These are phyloP conservation scores for Jackrogersella minutella DNA, from an alignment of 495 filamentous ascomycete genomes.

Conservation along the genomic window DNA sequence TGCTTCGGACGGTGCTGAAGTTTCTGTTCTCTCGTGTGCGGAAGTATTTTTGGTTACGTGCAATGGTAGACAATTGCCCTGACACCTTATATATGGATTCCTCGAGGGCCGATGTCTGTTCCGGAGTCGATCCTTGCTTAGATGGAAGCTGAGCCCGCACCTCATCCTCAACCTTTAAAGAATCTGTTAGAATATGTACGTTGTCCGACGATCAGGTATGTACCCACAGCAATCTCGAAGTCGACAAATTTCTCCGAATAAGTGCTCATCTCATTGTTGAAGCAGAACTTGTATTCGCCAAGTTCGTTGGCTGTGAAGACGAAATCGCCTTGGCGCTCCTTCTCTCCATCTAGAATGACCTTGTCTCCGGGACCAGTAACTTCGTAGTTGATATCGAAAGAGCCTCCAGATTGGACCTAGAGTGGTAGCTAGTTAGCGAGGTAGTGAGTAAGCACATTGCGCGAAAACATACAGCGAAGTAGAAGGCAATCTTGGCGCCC, in stretches of 20 bases:
- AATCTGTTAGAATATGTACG: background rate
- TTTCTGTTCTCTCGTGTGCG: slow-evolving; percentile 98
- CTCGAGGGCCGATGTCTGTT: slow-evolving; percentile 90
- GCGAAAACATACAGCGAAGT: slow-evolving; percentile 83
- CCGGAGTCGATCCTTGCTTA: slow-evolving; percentile 88
- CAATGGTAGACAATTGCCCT: slow-evolving; percentile 92
- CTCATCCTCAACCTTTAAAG: slow-evolving; percentile 88
- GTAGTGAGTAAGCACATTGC: background rate
- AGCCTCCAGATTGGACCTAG: slow-evolving; percentile 94
- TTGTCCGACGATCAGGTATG: background rate
- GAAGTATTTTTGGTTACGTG: slow-evolving; percentile 99
- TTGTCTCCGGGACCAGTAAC: slow-evolving; percentile 85
- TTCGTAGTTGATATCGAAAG: slow-evolving; percentile 93
- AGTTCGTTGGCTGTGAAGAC: slow-evolving; percentile 93
- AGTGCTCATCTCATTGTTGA: slow-evolving; percentile 98
- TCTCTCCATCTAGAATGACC: slow-evolving; percentile 83
- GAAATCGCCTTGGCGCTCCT: slow-evolving; percentile 96
- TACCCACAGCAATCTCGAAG: slow-evolving; percentile 92
- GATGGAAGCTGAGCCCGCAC: slow-evolving; percentile 80
- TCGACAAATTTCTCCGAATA: slow-evolving; percentile 98
- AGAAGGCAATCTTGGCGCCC: slow-evolving; percentile 93
- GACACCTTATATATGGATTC: slow-evolving; percentile 97
- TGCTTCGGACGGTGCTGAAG: slow-evolving; percentile 96
- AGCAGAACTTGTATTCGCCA: slow-evolving; percentile 98
- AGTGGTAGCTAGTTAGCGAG: slow-evolving; percentile 8